A percentile compares a stretch with the other conserved stretches of the same genome.
Conservation (phyloP, 805 yeast genomes). For the Lipomyces yamadae region DNA sequence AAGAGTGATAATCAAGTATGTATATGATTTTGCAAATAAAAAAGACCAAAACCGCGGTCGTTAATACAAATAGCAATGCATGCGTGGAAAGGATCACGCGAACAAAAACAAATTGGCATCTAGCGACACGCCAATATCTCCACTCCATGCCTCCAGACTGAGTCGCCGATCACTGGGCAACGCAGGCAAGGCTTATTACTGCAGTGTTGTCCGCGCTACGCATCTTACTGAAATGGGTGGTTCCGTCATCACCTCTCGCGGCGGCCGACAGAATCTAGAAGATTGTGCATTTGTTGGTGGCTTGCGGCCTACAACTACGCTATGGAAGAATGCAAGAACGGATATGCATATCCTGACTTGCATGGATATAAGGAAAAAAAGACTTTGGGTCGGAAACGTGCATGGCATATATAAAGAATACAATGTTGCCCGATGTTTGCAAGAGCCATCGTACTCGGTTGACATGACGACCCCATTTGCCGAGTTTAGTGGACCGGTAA, state of each 20-base stretch:
- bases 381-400: constrained; percentile 28
- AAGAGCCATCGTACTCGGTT: constrained; percentile 22
- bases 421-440: constrained; percentile 17
- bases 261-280: constrained; percentile 22
- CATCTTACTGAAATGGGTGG: constrained; percentile 17
- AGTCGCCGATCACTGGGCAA: constrained; percentile 10
- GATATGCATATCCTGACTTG: constrained; percentile 32
- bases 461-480: constrained; percentile 37
- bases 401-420: constrained; percentile 25
- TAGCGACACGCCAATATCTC: constrained; percentile 4
- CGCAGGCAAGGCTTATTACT: constrained; percentile 13
- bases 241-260: constrained; percentile 1
- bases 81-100: constrained; percentile 6
- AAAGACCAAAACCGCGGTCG: not conserved
- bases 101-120: constrained; percentile 6
- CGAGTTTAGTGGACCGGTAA: constrained; percentile 32
- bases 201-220: constrained; percentile 6
- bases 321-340: constrained; percentile 29
- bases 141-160: constrained; percentile 18
- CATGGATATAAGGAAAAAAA: constrained; percentile 22
- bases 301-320: constrained; percentile 16
- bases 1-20: constrained; percentile 9
- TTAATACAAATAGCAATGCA: not conserved
- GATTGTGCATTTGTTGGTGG: constrained; percentile 20
- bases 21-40: too few relatives aligned